Evolutionary conservation across 306 rosid species (phyloP).

Genomic region (Trifolium repens): DNA sequence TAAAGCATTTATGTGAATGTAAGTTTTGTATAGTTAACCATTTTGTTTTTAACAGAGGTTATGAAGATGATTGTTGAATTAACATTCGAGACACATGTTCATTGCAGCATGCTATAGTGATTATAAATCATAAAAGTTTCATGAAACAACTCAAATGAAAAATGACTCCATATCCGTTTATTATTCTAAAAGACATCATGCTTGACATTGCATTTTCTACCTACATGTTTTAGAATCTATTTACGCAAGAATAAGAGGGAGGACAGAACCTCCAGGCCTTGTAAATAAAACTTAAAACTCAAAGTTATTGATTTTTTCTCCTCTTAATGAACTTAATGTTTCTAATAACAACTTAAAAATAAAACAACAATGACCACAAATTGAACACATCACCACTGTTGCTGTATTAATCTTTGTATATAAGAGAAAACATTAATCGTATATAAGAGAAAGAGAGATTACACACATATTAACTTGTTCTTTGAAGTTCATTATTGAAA

Average conservation of each 20-base stretch:
- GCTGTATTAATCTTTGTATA: too few relatives aligned
- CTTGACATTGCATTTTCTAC: conserved; percentile 9
- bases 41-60: conserved; percentile 13
- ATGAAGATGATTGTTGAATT: conserved; percentile 14
- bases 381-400: too few relatives aligned
- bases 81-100: conserved; percentile 13
- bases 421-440: too few relatives aligned
- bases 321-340: too few relatives aligned
- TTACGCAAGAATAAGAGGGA: conserved; percentile 20
- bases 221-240: conserved; percentile 18
- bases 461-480: too few relatives aligned
- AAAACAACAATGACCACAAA: too few relatives aligned
- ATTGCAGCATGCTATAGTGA: conserved; percentile 32
- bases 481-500: too few relatives aligned
- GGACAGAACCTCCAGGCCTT: background rate
- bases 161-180: conserved; percentile 31
- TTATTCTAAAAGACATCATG: conserved; percentile 10
- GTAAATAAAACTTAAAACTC: too few relatives aligned
- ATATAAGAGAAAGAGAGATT: too few relatives aligned
- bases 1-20: conserved; percentile 15
- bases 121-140: conserved; percentile 30
- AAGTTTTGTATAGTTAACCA: conserved; percentile 24
- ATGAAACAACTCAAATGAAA: conserved; percentile 24
- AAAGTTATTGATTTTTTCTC: too few relatives aligned
- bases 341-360: too few relatives aligned